phyloP scores from a whole-genome alignment of 129 eudicot species.

The Chrysanthemum seticuspe region DNA sequence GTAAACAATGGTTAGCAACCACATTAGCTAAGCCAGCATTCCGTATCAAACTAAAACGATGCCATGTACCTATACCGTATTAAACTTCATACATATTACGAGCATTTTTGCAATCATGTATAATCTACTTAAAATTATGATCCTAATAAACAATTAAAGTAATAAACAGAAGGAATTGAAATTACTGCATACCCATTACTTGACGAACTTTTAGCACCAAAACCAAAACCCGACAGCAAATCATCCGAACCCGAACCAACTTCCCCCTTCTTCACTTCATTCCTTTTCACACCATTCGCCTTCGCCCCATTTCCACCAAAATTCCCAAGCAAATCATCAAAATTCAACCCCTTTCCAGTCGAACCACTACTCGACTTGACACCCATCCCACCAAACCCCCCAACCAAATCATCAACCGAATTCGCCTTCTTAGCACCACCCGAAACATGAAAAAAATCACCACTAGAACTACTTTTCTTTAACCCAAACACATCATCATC shows the following conservation, averaged over 20 bases:
- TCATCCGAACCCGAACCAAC: constrained; percentile 25
- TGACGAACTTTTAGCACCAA: constrained; percentile 42
- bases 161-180: neutral
- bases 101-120: constrained; percentile 13
- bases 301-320: constrained; percentile 29
- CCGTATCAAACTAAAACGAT: neutral
- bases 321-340: constrained; percentile 49
- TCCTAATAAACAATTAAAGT: constrained; percentile 6
- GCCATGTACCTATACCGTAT: neutral
- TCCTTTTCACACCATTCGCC: constrained; percentile 21
- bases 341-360: constrained; percentile 20
- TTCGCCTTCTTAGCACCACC: constrained; percentile 23
- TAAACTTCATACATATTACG: constrained; percentile 6
- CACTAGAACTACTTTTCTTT: constrained; percentile 16
- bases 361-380: constrained; percentile 18
- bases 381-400: constrained; percentile 46
- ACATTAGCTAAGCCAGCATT: constrained; percentile 6
- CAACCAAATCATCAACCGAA: constrained; percentile 59
- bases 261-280: constrained; percentile 7
- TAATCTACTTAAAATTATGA: constrained; percentile 3
- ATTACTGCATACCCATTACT: constrained; percentile 45
- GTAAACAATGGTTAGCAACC: neutral
- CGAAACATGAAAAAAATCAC: constrained; percentile 40
- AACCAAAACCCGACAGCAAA: constrained; percentile 42
- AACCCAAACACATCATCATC: constrained; percentile 61